These are phyloP conservation scores for Ciborinia camelliae DNA, from an alignment of 2,329 filamentous ascomycete species.

Conservation along the genomic window DNA sequence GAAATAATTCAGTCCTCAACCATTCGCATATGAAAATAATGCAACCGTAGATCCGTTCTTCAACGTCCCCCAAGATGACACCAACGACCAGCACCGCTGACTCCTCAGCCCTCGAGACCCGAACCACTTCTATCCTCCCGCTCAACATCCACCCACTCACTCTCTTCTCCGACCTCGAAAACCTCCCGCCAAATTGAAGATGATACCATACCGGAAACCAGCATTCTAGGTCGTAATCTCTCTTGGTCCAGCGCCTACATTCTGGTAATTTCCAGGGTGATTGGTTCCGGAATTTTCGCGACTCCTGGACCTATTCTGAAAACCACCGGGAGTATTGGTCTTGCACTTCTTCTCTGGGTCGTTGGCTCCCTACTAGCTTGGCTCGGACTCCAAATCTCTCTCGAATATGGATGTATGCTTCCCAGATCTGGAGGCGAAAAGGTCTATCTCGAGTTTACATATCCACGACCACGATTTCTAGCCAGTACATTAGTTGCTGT, in stretches of 20 bases:
- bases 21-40: background rate
- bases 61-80: background rate
- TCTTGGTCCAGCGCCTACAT: conserved; percentile 33
- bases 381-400: conserved; percentile 44
- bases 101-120: conserved; percentile 4
- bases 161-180: conserved; percentile 16
- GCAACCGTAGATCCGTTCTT: background rate
- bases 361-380: conserved; percentile 46
- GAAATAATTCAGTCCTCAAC: background rate
- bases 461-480: conserved; percentile 49
- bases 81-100: background rate
- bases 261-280: conserved; percentile 34
- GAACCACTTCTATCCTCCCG: conserved; percentile 23
- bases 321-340: conserved; percentile 60
- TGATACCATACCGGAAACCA: conserved; percentile 57
- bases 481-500: conserved; percentile 52
- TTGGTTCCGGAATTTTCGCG: conserved; percentile 34
- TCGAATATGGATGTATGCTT: conserved; percentile 47
- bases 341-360: conserved; percentile 53
- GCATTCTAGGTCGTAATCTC: conserved; percentile 49
- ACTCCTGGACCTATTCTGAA: conserved; percentile 64
- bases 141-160: conserved; percentile 18
- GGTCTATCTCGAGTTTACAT: conserved; percentile 53
- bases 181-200: conserved; percentile 43
- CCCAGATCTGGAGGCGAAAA: conserved; percentile 50